Conservation (phyloP, 176 grass and related monocot genomes). For the Aegilops speltoides region DNA sequence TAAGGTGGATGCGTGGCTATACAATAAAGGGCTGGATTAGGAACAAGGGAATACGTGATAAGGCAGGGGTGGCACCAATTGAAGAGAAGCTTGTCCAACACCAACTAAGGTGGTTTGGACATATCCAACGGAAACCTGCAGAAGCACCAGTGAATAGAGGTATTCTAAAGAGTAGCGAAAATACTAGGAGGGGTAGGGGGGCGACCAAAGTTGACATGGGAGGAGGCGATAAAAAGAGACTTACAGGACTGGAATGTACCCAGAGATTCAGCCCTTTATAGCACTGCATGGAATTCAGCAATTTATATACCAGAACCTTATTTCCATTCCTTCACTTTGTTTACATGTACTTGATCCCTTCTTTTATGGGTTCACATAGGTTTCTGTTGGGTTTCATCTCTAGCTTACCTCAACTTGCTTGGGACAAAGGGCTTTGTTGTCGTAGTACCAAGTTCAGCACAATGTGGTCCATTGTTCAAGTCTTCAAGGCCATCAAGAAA, state of each 20-base stretch:
- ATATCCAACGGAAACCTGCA: no score
- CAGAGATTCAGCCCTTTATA: background rate
- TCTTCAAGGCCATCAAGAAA: background rate
- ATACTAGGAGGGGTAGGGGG: background rate
- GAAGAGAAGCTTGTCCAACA: no score
- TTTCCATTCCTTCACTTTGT: background rate
- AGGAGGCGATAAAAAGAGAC: background rate
- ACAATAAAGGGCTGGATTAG: no score
- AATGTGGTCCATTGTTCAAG: background rate
- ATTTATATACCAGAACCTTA: background rate
- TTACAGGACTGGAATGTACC: background rate
- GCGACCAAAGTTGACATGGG: no score
- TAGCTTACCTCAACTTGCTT: background rate
- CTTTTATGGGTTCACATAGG: background rate
- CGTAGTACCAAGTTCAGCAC: background rate
- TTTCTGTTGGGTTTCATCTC: background rate
- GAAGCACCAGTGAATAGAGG: no score
- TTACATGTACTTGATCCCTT: background rate
- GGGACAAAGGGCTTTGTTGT: background rate
- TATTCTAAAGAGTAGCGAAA: background rate
- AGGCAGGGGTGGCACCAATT: no score
- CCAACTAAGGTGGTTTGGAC: no score
- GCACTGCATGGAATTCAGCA: background rate
- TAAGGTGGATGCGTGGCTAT: no score
- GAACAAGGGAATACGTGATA: no score